phyloP scores from a whole-genome alignment of 2,329 filamentous ascomycete genomes.

The Diaporthe helianthi region DNA sequence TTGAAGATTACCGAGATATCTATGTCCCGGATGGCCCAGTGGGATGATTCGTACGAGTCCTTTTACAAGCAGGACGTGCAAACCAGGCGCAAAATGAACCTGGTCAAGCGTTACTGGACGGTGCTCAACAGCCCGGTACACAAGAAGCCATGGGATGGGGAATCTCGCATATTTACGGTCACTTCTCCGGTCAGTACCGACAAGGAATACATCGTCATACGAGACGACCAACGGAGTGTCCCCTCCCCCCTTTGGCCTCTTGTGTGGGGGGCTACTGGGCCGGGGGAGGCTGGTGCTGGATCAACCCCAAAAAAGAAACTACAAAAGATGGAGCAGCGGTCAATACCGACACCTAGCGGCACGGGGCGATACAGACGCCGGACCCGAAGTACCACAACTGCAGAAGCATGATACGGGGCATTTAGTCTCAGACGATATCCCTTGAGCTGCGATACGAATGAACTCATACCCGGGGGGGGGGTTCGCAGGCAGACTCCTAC shows the following conservation, averaged over 20 bases:
- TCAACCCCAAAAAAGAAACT: background rate
- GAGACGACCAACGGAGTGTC: background rate
- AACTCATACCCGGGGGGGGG: background rate
- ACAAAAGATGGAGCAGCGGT: background rate
- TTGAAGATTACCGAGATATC: background rate
- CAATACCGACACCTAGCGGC: background rate
- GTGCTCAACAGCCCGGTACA: background rate
- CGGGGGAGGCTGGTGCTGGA: too few species aligned
- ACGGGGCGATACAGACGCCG: background rate
- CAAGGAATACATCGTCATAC: background rate
- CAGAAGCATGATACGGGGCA: too few species aligned
- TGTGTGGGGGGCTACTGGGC: background rate
- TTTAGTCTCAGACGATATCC: too few species aligned
- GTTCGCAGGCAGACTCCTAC: too few species aligned
- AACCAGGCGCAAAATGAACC: background rate
- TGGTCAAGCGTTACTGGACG: background rate
- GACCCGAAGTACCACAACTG: background rate
- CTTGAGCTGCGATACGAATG: background rate
- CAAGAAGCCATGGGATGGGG: background rate
- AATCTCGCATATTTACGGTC: background rate
- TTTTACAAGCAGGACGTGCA: background rate
- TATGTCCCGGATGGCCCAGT: conserved; percentile 1
- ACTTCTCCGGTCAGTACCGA: background rate
- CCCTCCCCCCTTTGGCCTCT: background rate
- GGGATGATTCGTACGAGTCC: background rate